Evolutionary conservation across 2,329 filamentous ascomycete species (phyloP).

Genomic region (Trichoderma afroharzianum): DNA sequence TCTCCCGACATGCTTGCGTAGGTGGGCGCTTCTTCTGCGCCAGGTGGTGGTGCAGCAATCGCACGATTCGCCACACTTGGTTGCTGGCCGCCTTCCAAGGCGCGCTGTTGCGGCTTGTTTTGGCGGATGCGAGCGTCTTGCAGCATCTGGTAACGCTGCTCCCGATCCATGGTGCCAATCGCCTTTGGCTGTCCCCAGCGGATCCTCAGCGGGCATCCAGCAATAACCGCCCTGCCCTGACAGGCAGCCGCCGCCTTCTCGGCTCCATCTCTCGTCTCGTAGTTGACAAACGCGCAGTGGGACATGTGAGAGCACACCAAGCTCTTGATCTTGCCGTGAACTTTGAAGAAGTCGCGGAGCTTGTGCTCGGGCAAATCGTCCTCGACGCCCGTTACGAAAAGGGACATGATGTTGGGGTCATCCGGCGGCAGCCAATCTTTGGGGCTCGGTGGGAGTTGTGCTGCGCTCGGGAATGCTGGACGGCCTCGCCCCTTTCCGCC

Average conservation of each 20-base stretch:
- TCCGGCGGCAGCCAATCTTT: constrained; percentile 82
- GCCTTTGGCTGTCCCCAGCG: constrained; percentile 93
- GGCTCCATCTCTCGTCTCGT: constrained; percentile 75
- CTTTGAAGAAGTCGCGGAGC: constrained; percentile 83
- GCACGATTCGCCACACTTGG: constrained; percentile 19
- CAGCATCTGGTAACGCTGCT: constrained; percentile 77
- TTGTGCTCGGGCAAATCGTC: constrained; percentile 93
- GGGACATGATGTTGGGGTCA: constrained; percentile 82
- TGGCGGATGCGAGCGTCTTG: constrained; percentile 59
- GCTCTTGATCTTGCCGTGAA: constrained; percentile 85
- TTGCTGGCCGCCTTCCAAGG: constrained; percentile 37
- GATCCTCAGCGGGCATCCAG: constrained; percentile 84
- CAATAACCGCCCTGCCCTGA: constrained; percentile 83
- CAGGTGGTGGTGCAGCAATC: constrained; percentile 66
- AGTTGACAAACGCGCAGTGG: constrained; percentile 96
- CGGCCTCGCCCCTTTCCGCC: constrained; percentile 39
- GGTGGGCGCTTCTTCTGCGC: constrained; percentile 65
- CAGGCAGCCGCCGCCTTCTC: constrained; percentile 82
- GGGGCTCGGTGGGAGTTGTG: constrained; percentile 73
- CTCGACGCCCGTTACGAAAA: constrained; percentile 93
- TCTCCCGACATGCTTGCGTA: constrained; percentile 86
- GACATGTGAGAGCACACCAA: constrained; percentile 95
- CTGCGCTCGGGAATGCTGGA: constrained; percentile 64
- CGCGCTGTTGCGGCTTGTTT: constrained; percentile 23
- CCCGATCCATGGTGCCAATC: constrained; percentile 84